phyloP scores from a whole-genome alignment of 192 early-diverging fungal genomes.

The Rhizophagus sp. region DNA sequence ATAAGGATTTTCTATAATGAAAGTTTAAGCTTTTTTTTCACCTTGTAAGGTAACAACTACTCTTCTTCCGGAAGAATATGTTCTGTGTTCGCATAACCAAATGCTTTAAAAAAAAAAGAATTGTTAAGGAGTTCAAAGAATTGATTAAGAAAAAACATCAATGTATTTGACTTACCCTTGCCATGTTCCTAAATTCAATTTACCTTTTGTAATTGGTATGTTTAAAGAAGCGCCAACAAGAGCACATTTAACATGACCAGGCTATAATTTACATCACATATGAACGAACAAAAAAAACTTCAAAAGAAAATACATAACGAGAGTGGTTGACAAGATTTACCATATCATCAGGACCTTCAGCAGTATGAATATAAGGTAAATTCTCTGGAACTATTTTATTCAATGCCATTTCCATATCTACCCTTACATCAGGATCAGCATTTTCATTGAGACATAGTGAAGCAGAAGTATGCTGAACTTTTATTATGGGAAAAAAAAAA shows the following conservation, averaged over 20 bases:
- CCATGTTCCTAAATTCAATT: constrained; percentile 81
- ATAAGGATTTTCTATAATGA: neutral
- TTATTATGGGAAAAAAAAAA: neutral
- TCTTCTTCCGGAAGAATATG: constrained; percentile 56
- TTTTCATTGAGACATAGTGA: constrained; percentile 91
- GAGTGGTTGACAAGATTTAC: constrained; percentile 30
- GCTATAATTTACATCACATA: constrained; percentile 37
- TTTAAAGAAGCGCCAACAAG: constrained; percentile 82
- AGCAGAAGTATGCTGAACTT: constrained; percentile 89
- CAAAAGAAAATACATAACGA: neutral
- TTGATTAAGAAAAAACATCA: neutral
- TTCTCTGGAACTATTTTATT: constrained; percentile 82
- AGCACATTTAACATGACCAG: constrained; percentile 84
- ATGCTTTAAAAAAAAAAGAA: constrained; percentile 45
- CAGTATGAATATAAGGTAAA: constrained; percentile 76
- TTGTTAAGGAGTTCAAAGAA: neutral
- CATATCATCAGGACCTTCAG: constrained; percentile 91
- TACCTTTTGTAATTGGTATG: constrained; percentile 82
- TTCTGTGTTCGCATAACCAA: constrained; percentile 75
- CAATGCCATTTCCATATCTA: constrained; percentile 85
- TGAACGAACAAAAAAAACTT: neutral
- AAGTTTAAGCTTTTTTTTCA: constrained; percentile 47
- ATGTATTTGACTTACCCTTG: constrained; percentile 58
- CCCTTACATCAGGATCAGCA: constrained; percentile 71
- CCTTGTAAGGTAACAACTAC: constrained; percentile 79